Evolutionary conservation across 2,329 filamentous ascomycete species (phyloP).

Genomic region (Venturia oleaginea): DNA sequence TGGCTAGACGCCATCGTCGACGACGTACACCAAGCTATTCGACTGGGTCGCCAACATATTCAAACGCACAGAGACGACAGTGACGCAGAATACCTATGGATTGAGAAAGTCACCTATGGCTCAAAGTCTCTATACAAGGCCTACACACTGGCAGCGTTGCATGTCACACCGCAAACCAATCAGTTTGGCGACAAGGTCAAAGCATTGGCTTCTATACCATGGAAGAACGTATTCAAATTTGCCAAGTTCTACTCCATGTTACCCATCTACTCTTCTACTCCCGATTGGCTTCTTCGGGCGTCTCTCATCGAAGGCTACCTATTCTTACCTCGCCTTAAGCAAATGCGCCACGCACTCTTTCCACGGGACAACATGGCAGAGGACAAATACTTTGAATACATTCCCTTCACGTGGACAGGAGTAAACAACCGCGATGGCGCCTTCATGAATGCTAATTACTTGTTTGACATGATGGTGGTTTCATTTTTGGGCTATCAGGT

Average conservation of each 20-base stretch:
- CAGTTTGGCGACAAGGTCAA: neutral
- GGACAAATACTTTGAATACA: constrained; percentile 21
- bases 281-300: neutral
- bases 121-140: constrained; percentile 17
- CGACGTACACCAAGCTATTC: neutral
- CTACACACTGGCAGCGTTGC: constrained; percentile 23
- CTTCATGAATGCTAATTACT: constrained; percentile 10
- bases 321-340: neutral
- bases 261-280: neutral
- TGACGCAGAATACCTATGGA: constrained; percentile 18
- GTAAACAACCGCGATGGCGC: constrained; percentile 16
- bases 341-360: constrained; percentile 15
- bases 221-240: neutral
- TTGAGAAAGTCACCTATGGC: constrained; percentile 21
- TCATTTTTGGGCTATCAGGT: constrained; percentile 22
- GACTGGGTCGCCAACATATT: neutral
- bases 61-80: neutral
- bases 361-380: constrained; percentile 10
- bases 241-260: neutral
- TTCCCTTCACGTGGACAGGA: constrained; percentile 22
- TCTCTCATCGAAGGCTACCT: neutral
- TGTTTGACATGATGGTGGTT: constrained; percentile 24
- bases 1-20: neutral
- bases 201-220: neutral
- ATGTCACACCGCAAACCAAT: constrained; percentile 5